phyloP scores from a whole-genome alignment of 2,329 filamentous ascomycete species.

The Cladosporium sp. region DNA sequence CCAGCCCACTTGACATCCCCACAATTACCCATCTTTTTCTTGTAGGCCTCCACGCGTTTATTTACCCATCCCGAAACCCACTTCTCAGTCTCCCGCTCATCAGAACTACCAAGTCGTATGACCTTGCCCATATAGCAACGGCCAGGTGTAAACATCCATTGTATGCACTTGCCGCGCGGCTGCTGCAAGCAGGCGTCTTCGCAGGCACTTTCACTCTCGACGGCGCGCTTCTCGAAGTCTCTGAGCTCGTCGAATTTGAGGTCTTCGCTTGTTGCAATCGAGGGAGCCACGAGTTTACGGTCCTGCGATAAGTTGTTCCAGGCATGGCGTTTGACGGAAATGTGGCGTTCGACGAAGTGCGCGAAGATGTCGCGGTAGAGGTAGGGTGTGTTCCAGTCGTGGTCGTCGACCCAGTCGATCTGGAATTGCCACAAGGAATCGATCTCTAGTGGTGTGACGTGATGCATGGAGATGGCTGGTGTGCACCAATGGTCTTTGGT shows the following conservation, averaged over 20 bases:
- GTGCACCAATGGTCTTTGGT: constrained; percentile 41
- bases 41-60: constrained; percentile 23
- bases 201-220: constrained; percentile 26
- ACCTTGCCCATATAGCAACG: constrained; percentile 31
- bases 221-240: constrained; percentile 24
- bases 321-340: constrained; percentile 26
- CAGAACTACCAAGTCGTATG: constrained; percentile 29
- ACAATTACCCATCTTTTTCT: constrained; percentile 22
- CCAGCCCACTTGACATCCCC: constrained; percentile 3
- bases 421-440: constrained; percentile 29
- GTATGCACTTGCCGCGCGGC: constrained; percentile 26
- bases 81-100: constrained; percentile 25
- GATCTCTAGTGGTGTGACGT: constrained; percentile 26
- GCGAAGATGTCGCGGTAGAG: constrained; percentile 31
- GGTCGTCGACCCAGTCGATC: constrained; percentile 25
- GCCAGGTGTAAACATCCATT: constrained; percentile 33
- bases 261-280: constrained; percentile 19
- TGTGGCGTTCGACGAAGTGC: constrained; percentile 29
- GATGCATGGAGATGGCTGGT: constrained; percentile 37
- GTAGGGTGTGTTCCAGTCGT: constrained; percentile 31
- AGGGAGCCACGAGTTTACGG: constrained; percentile 22
- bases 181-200: constrained; percentile 26
- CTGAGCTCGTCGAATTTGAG: constrained; percentile 20
- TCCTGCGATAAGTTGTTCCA: constrained; percentile 34
- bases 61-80: constrained; percentile 32